Evolutionary conservation across 164 flowering plant species (phyloP), one percentile per base, ranked within the genome.

Genomic region (Protea cynaroides): DNA sequence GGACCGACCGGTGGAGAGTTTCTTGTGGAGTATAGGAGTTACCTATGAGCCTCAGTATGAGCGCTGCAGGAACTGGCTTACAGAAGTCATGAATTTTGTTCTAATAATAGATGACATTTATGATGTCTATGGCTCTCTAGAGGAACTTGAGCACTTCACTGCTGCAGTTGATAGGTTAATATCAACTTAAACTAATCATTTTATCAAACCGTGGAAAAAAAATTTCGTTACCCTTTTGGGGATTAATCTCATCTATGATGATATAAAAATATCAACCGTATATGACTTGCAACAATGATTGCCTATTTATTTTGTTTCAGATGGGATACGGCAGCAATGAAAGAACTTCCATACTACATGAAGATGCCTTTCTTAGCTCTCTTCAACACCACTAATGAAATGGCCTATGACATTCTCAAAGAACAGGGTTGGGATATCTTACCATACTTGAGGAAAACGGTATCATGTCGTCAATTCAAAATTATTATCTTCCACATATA

Each of bases 331-430:
- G 65, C 54, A 17, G 67, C 73, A 67, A 70, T 75, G 40, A 72
- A 78, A 1, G 56, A 71, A 7, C 83, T 85, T 23, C 89, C 89
- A 11, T 61, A 72, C 61, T 77, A 74, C 25, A 78, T 81, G 85
- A 79, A 77, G 64, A 57, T 72, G 10, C 77, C 81, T 46, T 81
- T 78, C 64, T 70, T 68, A 43, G 79, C 76, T 29, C 81, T 82
- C 15, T 53, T 69, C 62, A 62, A 78, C 34, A 77, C 71, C 13
- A 63, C 66, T 2, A 61, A 74, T 29, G 78, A 80, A 51, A 69
- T 73, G 49, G 85, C 76, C 21, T 62, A 66, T 11, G 75, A 74
- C 3, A 75, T 69, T 21, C 64, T 76, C 3, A 65, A 56, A 49
- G 80, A 73, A 17, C 69, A 67, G 11, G 83, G 78, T 14, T 59